These are phyloP conservation scores for Macrolepiota dolichaula DNA, from an alignment of 768 basidiomycete species.

Conservation along the genomic window DNA sequence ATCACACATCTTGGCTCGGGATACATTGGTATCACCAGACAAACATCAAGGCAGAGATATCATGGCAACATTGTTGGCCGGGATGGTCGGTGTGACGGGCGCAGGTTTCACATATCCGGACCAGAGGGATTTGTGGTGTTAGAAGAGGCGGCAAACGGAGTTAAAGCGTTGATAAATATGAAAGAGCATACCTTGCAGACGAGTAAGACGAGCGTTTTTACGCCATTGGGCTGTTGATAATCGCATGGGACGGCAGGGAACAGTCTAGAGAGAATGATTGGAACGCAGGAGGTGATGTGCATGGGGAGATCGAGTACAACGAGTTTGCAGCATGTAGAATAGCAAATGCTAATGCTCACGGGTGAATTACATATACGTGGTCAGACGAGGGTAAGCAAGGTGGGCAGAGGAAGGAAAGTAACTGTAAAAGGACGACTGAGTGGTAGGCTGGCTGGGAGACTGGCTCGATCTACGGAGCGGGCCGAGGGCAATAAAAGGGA, in stretches of 20 bases:
- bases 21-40: not conserved
- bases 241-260: not conserved
- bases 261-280: not conserved
- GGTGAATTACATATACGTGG: not conserved
- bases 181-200: not conserved
- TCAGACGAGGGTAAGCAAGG: slow-evolving; percentile 3
- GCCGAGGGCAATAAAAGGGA: slow-evolving; percentile 16
- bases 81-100: not conserved
- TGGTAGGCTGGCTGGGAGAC: slow-evolving; percentile 14
- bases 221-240: slow-evolving; percentile 4
- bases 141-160: slow-evolving; percentile 22
- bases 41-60: not conserved
- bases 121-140: slow-evolving; percentile 17
- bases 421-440: not conserved
- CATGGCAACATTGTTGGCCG: not conserved
- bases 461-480: slow-evolving; percentile 19
- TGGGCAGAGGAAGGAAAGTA: not conserved
- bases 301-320: not conserved
- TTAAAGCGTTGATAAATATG: slow-evolving; percentile 20
- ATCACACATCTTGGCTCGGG: not conserved
- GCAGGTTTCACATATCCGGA: not conserved
- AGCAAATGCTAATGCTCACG: not conserved
- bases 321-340: not conserved
- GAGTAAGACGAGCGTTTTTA: not conserved
- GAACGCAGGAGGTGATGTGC: not conserved